These are phyloP conservation scores for Cyberlindnera euphorbiae DNA, from an alignment of 805 yeast genomes.

Conservation along the genomic window DNA sequence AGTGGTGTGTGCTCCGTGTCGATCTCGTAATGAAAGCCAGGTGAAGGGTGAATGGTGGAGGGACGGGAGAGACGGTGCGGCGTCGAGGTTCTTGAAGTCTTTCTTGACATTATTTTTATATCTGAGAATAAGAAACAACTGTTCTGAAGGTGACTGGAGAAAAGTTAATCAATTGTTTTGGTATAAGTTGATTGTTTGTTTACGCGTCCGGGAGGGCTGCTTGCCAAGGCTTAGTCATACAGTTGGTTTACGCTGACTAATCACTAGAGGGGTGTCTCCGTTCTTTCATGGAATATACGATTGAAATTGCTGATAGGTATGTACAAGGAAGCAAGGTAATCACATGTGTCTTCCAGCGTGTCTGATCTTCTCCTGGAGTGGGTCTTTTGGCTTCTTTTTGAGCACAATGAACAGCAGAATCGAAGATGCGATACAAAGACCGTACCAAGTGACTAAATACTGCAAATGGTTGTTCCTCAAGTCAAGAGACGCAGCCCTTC, in stretches of 20 bases:
- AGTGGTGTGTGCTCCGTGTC: conserved; percentile 37
- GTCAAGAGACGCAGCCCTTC: conserved; percentile 74
- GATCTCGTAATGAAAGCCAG: conserved; percentile 41
- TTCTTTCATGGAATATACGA: too few species aligned
- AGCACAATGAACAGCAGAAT: conserved; percentile 56
- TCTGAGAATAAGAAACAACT: not conserved
- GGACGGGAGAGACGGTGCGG: conserved; percentile 38
- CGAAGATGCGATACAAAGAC: conserved; percentile 69
- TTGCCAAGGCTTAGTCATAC: too few species aligned
- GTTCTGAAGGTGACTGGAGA: too few species aligned
- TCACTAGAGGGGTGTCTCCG: too few species aligned
- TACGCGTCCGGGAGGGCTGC: too few species aligned
- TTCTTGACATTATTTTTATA: conserved; percentile 12
- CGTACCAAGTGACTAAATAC: conserved; percentile 93
- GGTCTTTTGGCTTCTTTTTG: conserved; percentile 37
- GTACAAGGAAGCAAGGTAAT: too few species aligned
- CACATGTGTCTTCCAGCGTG: conserved; percentile 42
- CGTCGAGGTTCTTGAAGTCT: conserved; percentile 26
- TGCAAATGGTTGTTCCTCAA: conserved; percentile 87
- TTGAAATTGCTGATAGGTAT: not conserved
- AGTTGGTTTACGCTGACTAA: too few species aligned
- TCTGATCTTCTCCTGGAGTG: conserved; percentile 41
- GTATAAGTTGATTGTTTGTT: too few species aligned
- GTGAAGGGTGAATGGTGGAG: conserved; percentile 34
- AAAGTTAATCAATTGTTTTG: too few species aligned